A percentile compares a stretch with the other conserved stretches of the same genome.
Evolutionary conservation across 768 basidiomycete species (phyloP).

Genomic region (Saitozyma podzolica): DNA sequence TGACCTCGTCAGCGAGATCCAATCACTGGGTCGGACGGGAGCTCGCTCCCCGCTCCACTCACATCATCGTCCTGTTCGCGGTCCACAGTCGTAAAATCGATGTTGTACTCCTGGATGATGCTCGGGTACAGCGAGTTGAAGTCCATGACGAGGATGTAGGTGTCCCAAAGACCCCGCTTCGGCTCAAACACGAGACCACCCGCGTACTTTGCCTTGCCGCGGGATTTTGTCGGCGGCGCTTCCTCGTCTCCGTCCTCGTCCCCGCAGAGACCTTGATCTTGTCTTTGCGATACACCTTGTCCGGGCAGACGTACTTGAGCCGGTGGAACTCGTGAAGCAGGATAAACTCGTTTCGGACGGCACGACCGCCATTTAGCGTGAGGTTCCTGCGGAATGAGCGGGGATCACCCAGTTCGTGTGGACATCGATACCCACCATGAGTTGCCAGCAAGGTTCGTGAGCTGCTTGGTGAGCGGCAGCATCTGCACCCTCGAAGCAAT

Average conservation of each 20-base stretch:
- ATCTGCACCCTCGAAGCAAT: conserved; percentile 92
- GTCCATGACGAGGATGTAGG: conserved; percentile 97
- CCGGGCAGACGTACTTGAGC: conserved; percentile 92
- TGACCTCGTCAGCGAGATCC: conserved; percentile 25
- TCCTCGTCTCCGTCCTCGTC: conserved; percentile 56
- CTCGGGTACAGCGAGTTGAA: conserved; percentile 99
- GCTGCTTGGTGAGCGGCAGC: conserved; percentile 82
- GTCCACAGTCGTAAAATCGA: conserved; percentile 96
- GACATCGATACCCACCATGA: conserved; percentile 68
- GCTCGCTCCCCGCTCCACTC: conserved; percentile 25
- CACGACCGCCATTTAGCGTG: conserved; percentile 93
- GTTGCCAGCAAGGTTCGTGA: conserved; percentile 95
- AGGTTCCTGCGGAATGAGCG: conserved; percentile 70
- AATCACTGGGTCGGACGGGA: background rate
- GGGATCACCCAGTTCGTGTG: background rate
- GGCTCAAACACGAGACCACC: conserved; percentile 98
- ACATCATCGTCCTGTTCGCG: conserved; percentile 61
- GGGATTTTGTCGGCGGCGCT: conserved; percentile 64
- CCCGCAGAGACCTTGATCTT: conserved; percentile 54
- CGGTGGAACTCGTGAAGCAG: conserved; percentile 95
- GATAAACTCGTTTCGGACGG: conserved; percentile 99
- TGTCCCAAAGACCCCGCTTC: conserved; percentile 94
- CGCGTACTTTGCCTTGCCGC: conserved; percentile 85
- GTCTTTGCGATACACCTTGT: conserved; percentile 86
- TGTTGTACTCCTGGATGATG: conserved; percentile 99